Base-by-base conservation (phyloP, 345 rosid species). In the Salix brachista region DNA sequence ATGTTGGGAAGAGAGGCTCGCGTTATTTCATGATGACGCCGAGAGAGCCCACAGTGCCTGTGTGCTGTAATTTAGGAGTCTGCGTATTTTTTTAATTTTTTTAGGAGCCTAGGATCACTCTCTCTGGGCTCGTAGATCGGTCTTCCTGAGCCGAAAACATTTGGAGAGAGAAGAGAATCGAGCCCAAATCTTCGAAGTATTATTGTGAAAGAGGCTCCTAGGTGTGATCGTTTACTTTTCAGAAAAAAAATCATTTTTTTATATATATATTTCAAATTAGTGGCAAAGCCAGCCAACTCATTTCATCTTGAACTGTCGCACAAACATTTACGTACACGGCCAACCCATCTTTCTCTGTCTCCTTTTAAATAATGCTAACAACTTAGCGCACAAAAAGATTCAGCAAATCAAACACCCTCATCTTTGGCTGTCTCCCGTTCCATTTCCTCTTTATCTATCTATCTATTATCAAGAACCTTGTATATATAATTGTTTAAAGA, bases 21-120 rank as follows among this genome's bases (percentile, higher is more conserved):
- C 85, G 88, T 83, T 86, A 71, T 60, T 72, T 77, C 62, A 79
- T 86, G 86, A 86, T 79, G 77, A 71, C 68, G 21, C 32, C 46
- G 65, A 14, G 41, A 23, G 48, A 34, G 1, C 28, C 17, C 37
- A 3, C 3, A 10, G 76, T 48, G 73, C 44, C 48, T 77, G 73
- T 39, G 68, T 65, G 80, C 41, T 1, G 25, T 18, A 39, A 37
- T 4, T 14, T 13, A 13, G 28, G 58, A 67, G 79, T 21, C 65
- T 68, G 79, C 58, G n/a, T 7, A 18, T 32, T 32, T 32, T 32
- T 32, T 52, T 28, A 28, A 19, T 21, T 19, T 2, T 52, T 17
- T 52, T 39, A 39, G 42, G 42, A 39, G 44, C 13, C 12, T 9
- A 41, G 13, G 13, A 10, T 41, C 44, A 41, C 44, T 41, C 44